Evolutionary conservation across 129 eudicot genomes (phyloP), one percentile per base, ranked within the genome.

Genomic region (Kitagawia praeruptora): DNA sequence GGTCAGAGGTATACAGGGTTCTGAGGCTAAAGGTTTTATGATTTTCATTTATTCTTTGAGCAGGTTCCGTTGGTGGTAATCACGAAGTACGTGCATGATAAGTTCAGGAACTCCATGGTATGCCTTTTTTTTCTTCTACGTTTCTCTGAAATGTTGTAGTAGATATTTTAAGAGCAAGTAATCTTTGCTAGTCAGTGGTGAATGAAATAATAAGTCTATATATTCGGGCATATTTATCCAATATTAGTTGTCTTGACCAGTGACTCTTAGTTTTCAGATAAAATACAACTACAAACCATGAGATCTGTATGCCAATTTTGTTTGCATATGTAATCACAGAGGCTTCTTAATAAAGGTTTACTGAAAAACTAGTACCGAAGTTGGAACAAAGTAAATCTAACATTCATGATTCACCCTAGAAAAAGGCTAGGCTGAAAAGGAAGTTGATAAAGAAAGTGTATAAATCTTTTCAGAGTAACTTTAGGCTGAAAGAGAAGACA

Each of bases 31-130:
- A 49, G 38, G n/a, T 67, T 70, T 79, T 14, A 69, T 47, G 14
- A 47, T 80, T 49, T 8, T 23, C 3, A 25, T 70, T 16, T 31
- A 3, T 46, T 1, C 10, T 73, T 78, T 82, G 74, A 84, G 71
- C 91, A 95, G 98, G 94, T 95, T 75, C 98, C 98, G 5, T 81
- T 95, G 81, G 98, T 95, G 34, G 74, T 95, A 75, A 72, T 95
- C 69, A 95, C 98, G 14, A 95, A 86, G 82, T 89, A 77, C 84
- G 78, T 95, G 86, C 92, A 90, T 77, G 76, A 87, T 80, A 92
- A 92, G 88, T 95, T 95, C 88, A 82, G 88, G 78, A 92, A 90
- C 80, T 92, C 97, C 11, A 95, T 95, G 98, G 97, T 95, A 91
- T 77, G 78, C 58, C 53, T 40, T 74, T 51, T 51, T 74, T 64